These are phyloP conservation scores for Moesziomyces globuligerus DNA, from an alignment of 1,284 basidiomycete species.

Conservation along the genomic window DNA sequence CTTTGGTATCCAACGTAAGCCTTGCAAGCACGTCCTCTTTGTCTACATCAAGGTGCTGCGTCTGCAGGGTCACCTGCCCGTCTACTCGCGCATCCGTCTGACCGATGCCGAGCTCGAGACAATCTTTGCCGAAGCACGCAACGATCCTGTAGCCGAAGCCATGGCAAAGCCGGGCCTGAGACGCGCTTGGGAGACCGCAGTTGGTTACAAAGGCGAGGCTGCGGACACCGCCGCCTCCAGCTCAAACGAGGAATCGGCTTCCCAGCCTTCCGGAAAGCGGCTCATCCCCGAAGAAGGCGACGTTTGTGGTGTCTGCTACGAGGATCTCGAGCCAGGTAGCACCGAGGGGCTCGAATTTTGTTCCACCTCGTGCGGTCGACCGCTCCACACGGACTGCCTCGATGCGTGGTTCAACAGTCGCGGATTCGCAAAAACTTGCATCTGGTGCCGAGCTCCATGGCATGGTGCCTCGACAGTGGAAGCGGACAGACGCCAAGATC, in stretches of 20 bases:
- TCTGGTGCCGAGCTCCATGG: constrained; percentile 45
- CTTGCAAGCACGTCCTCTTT: constrained; percentile 44
- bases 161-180: constrained; percentile 30
- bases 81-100: constrained; percentile 13
- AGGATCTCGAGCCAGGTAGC: constrained; percentile 37
- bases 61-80: constrained; percentile 22
- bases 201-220: constrained; percentile 19
- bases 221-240: constrained; percentile 1
- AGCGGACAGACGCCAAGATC: neutral
- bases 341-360: constrained; percentile 40
- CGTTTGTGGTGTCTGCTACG: constrained; percentile 46
- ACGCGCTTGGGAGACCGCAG: constrained; percentile 33
- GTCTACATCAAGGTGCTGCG: constrained; percentile 45
- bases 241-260: neutral
- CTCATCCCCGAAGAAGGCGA: constrained; percentile 37
- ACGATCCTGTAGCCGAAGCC: constrained; percentile 25
- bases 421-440: constrained; percentile 25
- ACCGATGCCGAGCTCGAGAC: constrained; percentile 11
- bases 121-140: constrained; percentile 22
- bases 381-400: constrained; percentile 42
- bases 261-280: constrained; percentile 14
- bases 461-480: neutral
- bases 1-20: constrained; percentile 14
- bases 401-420: constrained; percentile 34
- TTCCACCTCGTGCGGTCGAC: constrained; percentile 40